Conservation (phyloP, 108 stramenopile species). For the Skeletonema menzelii region DNA sequence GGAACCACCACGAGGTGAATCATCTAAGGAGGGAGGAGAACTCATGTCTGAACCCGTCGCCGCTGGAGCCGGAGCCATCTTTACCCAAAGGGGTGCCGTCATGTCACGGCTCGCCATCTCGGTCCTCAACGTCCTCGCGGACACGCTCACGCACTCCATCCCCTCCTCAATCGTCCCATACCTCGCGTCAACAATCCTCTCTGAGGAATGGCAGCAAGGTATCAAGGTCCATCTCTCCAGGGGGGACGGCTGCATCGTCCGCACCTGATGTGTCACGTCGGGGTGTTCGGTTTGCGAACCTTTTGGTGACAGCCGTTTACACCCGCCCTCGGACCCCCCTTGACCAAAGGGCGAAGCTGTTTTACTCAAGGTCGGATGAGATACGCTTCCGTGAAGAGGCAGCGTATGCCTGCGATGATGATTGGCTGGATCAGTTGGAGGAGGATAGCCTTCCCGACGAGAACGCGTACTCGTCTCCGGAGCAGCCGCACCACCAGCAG, state of each 20-base stretch:
- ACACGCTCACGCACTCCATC: constrained; percentile 19
- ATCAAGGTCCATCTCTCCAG: constrained; percentile 26
- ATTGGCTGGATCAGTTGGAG: constrained; percentile 3
- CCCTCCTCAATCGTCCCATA: constrained; percentile 1
- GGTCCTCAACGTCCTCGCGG: constrained; percentile 11
- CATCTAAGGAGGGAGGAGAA: not conserved
- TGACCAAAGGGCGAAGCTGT: constrained; percentile 30
- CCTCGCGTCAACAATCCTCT: constrained; percentile 5
- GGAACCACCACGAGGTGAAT: not conserved
- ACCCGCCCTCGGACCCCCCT: constrained; percentile 34
- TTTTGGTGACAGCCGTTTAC: constrained; percentile 6
- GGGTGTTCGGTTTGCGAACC: constrained; percentile 23
- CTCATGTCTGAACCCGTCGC: not conserved
- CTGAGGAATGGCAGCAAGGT: constrained; percentile 11
- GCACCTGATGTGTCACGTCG: constrained; percentile 7
- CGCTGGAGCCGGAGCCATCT: constrained; percentile 1
- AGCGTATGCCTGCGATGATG: constrained; percentile 7
- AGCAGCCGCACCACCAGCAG: not conserved
- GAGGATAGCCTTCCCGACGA: constrained; percentile 7
- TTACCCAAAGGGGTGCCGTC: not conserved
- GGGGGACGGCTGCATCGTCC: constrained; percentile 26
- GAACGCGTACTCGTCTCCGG: not conserved
- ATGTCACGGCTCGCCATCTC: constrained; percentile 29
- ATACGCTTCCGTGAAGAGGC: constrained; percentile 39
- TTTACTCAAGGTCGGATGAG: constrained; percentile 45